Evolutionary conservation across 768 basidiomycete species (phyloP).

Genomic region (Calocera viscosa): DNA sequence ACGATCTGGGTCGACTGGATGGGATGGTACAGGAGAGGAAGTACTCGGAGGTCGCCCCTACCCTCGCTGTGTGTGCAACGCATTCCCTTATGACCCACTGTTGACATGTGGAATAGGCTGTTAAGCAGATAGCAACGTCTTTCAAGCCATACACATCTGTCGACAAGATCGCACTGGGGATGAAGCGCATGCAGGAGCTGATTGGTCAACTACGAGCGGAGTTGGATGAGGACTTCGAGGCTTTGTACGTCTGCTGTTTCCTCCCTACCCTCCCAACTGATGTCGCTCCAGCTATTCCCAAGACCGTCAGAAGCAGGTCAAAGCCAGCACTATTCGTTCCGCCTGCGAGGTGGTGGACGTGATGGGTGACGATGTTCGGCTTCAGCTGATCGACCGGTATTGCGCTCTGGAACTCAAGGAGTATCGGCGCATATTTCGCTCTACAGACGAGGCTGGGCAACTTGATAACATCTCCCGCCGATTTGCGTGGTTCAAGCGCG

Average conservation of each 20-base stretch:
- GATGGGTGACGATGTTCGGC: constrained; percentile 70
- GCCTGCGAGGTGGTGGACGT: constrained; percentile 86
- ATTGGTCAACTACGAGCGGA: constrained; percentile 71
- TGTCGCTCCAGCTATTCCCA: constrained; percentile 53
- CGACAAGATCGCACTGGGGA: constrained; percentile 61
- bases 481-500: constrained; percentile 87
- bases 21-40: constrained; percentile 62
- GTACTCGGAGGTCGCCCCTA: constrained; percentile 74
- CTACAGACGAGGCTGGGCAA: constrained; percentile 86
- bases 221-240: constrained; percentile 83
- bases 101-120: constrained; percentile 41
- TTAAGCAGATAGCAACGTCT: constrained; percentile 68
- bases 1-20: constrained; percentile 69
- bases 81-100: background rate
- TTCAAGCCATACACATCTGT: constrained; percentile 74
- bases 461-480: constrained; percentile 87
- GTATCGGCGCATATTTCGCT: constrained; percentile 88
- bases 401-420: constrained; percentile 84
- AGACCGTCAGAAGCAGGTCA: constrained; percentile 51
- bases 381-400: constrained; percentile 75
- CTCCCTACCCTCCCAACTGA: background rate
- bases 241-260: constrained; percentile 49
- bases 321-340: constrained; percentile 53
- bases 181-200: constrained; percentile 65
- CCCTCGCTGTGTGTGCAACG: constrained; percentile 48